Percentiles rank a stretch among this genome's conserved stretches.
Conservation (phyloP, 2,329 filamentous ascomycete genomes). For the Colletotrichum orchidophilum region DNA sequence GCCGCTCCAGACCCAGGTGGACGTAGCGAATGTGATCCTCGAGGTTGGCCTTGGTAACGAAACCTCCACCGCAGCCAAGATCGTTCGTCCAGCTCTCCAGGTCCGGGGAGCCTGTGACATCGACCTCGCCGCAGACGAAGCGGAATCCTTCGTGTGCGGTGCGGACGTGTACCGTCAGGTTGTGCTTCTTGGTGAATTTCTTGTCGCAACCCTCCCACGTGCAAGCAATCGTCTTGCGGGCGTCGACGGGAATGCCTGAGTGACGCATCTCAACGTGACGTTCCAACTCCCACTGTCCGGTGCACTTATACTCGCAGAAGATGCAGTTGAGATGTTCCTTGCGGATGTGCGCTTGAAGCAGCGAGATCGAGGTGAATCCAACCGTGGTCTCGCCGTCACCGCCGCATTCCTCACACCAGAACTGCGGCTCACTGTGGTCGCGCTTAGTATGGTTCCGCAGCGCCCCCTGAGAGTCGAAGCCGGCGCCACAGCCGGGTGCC, state of each 20-base stretch:
- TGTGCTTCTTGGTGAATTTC: slow-evolving; percentile 84
- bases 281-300: slow-evolving; percentile 73
- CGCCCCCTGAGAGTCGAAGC: slow-evolving; percentile 78
- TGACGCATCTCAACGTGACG: slow-evolving; percentile 84
- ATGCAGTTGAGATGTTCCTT: slow-evolving; percentile 79
- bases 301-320: slow-evolving; percentile 76
- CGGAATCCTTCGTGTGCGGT: slow-evolving; percentile 79
- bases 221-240: slow-evolving; percentile 74
- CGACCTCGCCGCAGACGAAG: slow-evolving; percentile 81
- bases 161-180: slow-evolving; percentile 81
- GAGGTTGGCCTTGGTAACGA: slow-evolving; percentile 80
- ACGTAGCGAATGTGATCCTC: slow-evolving; percentile 87
- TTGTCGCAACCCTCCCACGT: slow-evolving; percentile 75
- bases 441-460: slow-evolving; percentile 77
- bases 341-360: slow-evolving; percentile 78
- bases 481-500: slow-evolving; percentile 67
- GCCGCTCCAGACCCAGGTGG: slow-evolving; percentile 72
- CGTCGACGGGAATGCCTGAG: slow-evolving; percentile 67
- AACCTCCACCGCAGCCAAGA: slow-evolving; percentile 78
- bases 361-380: slow-evolving; percentile 76
- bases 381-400: slow-evolving; percentile 53
- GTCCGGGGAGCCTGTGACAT: slow-evolving; percentile 65
- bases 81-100: slow-evolving; percentile 71
- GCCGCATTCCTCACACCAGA: slow-evolving; percentile 82
- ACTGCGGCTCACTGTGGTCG: slow-evolving; percentile 74